A percentile compares a stretch with the other conserved stretches of the same genome.
These are phyloP conservation scores for Talaromyces sp. DNA, from an alignment of 2,329 filamentous ascomycete genomes.

Conservation along the genomic window DNA sequence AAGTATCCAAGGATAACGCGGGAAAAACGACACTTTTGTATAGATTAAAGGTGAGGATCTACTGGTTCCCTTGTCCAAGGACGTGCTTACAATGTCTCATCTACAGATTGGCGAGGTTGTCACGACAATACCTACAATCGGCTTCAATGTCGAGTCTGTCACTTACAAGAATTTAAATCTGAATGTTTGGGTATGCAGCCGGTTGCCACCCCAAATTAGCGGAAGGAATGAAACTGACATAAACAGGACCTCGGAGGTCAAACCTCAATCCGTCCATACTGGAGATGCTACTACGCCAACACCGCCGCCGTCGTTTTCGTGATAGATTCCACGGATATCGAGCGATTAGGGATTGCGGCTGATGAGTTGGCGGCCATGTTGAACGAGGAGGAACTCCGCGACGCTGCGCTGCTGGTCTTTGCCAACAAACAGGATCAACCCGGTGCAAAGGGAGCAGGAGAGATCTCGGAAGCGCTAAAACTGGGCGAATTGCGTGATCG, in stretches of 20 bases:
- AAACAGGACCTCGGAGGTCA: conserved; percentile 84
- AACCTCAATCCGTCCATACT: conserved; percentile 98
- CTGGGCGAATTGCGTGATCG: conserved; percentile 88
- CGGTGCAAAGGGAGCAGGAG: conserved; percentile 90
- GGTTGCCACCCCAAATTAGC: background rate
- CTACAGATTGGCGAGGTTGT: conserved; percentile 92
- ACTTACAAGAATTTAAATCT: conserved; percentile 98
- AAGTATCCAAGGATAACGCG: conserved; percentile 75
- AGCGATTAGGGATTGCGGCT: conserved; percentile 84
- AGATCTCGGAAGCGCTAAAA: conserved; percentile 90
- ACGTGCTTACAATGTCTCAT: conserved; percentile 13
- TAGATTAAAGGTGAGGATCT: conserved; percentile 72
- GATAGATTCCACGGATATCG: conserved; percentile 96
- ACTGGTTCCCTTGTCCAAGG: conserved; percentile 10
- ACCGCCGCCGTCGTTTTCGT: conserved; percentile 98
- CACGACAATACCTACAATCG: conserved; percentile 97
- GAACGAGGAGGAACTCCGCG: conserved; percentile 92
- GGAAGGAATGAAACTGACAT: background rate
- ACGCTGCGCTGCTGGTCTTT: conserved; percentile 89
- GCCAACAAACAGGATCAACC: conserved; percentile 99
- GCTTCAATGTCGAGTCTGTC: conserved; percentile 98
- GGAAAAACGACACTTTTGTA: conserved; percentile 97
- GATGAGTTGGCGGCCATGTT: conserved; percentile 94
- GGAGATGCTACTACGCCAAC: conserved; percentile 99
- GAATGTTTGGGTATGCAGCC: conserved; percentile 81